Evolutionary conservation across 192 early-diverging fungal genomes (phyloP).

Genomic region (Chytriomyces confervae): DNA sequence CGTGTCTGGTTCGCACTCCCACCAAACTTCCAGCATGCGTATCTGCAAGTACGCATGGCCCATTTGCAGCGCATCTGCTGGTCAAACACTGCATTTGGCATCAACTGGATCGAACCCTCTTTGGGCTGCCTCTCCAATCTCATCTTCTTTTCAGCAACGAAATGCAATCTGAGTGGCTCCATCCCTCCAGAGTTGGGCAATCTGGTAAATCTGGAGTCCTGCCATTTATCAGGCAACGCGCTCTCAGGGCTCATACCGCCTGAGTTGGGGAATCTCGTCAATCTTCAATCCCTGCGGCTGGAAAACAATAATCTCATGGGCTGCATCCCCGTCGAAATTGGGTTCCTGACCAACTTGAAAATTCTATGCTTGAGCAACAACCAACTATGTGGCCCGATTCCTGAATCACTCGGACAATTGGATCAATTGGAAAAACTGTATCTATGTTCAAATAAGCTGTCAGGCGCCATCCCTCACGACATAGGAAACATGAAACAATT

Average conservation of each 20-base stretch:
- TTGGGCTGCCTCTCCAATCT: background rate
- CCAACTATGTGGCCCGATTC: background rate
- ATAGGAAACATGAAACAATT: background rate
- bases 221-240: background rate
- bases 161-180: background rate
- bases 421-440: background rate
- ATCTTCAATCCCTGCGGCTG: background rate
- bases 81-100: constrained; percentile 12
- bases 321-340: constrained; percentile 2
- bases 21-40: constrained; percentile 11
- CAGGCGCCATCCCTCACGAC: background rate
- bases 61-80: background rate
- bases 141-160: background rate
- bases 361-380: background rate
- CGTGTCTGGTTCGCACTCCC: constrained; percentile 25
- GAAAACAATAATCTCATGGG: constrained; percentile 5
- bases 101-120: constrained; percentile 6
- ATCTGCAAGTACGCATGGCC: background rate
- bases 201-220: background rate
- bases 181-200: background rate
- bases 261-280: background rate
- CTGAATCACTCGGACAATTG: background rate
- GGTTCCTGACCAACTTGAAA: background rate
- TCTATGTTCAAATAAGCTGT: background rate
- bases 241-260: background rate